Percentiles rank a stretch among this genome's conserved stretches.
phyloP scores from a whole-genome alignment of 2,329 filamentous ascomycete species.

The Teratosphaeria gauchensis region DNA sequence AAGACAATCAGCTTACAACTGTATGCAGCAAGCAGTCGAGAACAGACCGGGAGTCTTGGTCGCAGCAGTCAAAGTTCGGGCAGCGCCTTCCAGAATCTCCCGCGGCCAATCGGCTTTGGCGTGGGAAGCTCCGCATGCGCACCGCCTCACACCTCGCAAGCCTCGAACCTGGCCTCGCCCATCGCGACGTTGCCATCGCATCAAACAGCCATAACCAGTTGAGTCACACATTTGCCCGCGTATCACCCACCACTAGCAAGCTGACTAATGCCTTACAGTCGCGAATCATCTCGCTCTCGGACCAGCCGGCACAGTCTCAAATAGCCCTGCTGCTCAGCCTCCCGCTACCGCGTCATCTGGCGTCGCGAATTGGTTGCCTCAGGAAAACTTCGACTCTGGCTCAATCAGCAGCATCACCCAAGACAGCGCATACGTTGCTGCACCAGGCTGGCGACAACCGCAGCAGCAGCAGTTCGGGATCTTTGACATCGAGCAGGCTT shows the following conservation, averaged over 20 bases:
- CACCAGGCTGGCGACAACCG: background rate
- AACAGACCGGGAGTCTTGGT: background rate
- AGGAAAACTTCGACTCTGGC: conserved; percentile 4
- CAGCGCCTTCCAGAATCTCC: background rate
- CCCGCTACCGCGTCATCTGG: background rate
- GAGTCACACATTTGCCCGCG: background rate
- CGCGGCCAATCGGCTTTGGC: background rate
- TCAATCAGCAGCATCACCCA: background rate
- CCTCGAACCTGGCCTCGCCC: background rate
- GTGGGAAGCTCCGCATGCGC: background rate
- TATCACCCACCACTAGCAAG: background rate
- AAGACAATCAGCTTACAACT: background rate
- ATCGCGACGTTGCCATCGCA: background rate
- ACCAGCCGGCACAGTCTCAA: background rate
- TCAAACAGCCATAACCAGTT: background rate
- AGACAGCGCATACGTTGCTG: conserved; percentile 7
- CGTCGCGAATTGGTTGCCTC: conserved; percentile 8
- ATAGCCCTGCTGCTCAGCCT: background rate
- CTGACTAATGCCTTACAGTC: background rate
- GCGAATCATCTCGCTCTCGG: background rate
- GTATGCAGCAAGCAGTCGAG: background rate
- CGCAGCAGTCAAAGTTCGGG: background rate
- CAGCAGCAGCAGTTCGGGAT: conserved; percentile 1
- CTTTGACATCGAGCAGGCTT: conserved; percentile 4
- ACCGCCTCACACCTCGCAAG: background rate